phyloP scores from a whole-genome alignment of 129 eudicot species.

The Sambucus nigra region DNA sequence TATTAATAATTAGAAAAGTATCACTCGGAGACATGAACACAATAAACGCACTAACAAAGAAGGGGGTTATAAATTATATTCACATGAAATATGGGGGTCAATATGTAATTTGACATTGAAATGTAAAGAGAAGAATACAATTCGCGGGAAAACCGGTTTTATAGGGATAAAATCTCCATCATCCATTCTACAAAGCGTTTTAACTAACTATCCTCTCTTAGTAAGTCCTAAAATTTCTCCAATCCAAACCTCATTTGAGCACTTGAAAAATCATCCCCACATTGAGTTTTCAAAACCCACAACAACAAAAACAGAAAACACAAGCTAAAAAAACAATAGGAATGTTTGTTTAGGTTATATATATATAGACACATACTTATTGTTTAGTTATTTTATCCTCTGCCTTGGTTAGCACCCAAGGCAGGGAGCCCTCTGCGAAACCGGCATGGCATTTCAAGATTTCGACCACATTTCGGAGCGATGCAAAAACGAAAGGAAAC shows the following conservation, averaged over 20 bases:
- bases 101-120: background rate
- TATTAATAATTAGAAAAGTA: too few species aligned
- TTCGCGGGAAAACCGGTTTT: slow-evolving; percentile 14
- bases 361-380: too few species aligned
- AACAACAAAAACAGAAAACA: background rate
- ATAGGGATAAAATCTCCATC: slow-evolving; percentile 7
- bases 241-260: slow-evolving; percentile 19
- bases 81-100: background rate
- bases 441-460: slow-evolving; percentile 74
- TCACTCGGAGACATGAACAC: too few species aligned
- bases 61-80: background rate
- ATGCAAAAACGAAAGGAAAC: slow-evolving; percentile 27
- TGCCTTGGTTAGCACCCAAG: slow-evolving; percentile 74
- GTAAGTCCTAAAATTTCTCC: slow-evolving; percentile 37
- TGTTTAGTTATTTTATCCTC: slow-evolving; percentile 18
- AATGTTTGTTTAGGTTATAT: too few species aligned
- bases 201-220: slow-evolving; percentile 6
- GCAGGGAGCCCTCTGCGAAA: slow-evolving; percentile 34
- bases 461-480: slow-evolving; percentile 52
- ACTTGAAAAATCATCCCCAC: slow-evolving; percentile 2
- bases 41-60: too few species aligned
- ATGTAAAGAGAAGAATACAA: background rate
- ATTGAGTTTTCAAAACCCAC: slow-evolving; percentile 1
- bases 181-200: slow-evolving; percentile 6
- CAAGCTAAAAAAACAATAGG: too few species aligned